phyloP scores from a whole-genome alignment of 179 eudicot species.

The Silene coronaria region DNA sequence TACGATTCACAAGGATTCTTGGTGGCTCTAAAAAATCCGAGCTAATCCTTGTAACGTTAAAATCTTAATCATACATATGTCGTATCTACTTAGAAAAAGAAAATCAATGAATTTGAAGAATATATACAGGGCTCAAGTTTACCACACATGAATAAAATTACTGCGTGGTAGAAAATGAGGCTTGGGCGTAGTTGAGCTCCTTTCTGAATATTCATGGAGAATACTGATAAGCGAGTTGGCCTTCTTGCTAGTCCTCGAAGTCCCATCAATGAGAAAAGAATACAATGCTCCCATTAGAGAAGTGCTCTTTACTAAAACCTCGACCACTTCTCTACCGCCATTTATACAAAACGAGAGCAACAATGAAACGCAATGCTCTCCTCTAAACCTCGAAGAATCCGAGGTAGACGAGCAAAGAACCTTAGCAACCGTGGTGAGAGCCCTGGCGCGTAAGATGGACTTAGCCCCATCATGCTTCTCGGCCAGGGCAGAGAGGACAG shows the following conservation, averaged over 20 bases:
- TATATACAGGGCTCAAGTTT: slow-evolving; percentile 3
- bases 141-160: slow-evolving; percentile 65
- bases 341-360: slow-evolving; percentile 52
- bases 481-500: slow-evolving; percentile 55
- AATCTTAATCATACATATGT: background rate
- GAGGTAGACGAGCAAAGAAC: slow-evolving; percentile 39
- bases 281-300: slow-evolving; percentile 60
- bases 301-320: slow-evolving; percentile 59
- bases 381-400: slow-evolving; percentile 32
- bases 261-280: slow-evolving; percentile 48
- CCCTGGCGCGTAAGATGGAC: slow-evolving; percentile 39
- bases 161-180: slow-evolving; percentile 39
- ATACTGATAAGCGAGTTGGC: slow-evolving; percentile 58
- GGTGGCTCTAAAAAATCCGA: slow-evolving; percentile 30
- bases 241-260: slow-evolving; percentile 54
- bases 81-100: slow-evolving; percentile 18
- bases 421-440: slow-evolving; percentile 31
- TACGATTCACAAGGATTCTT: slow-evolving; percentile 3
- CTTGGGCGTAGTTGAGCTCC: slow-evolving; percentile 30
- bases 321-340: slow-evolving; percentile 64
- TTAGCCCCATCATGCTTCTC: slow-evolving; percentile 54
- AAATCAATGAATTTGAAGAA: slow-evolving; percentile 14
- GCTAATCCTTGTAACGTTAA: slow-evolving; percentile 14
- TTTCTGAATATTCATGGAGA: slow-evolving; percentile 55
- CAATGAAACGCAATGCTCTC: slow-evolving; percentile 61